Base-by-base conservation (phyloP, 202 grass and related monocot genomes). In the Brachypodium distachyon region DNA sequence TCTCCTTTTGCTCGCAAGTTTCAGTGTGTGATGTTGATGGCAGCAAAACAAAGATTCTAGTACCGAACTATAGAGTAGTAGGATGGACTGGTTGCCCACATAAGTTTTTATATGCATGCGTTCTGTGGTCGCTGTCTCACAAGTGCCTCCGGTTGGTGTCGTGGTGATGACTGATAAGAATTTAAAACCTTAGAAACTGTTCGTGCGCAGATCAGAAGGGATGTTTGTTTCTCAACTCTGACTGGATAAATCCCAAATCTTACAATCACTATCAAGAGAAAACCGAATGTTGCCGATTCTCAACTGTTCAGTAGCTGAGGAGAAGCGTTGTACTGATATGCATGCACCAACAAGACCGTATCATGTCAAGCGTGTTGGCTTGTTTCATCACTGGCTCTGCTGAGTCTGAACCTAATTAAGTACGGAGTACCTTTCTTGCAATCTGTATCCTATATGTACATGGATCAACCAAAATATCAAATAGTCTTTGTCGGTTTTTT, bases 331-430 rank as follows among this genome's bases (percentile, higher is more conserved):
- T 55, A 34, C 26, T 21, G 22, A 78, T 49, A 53, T 66, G 16
- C 23, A 29, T 9, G 34, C 61, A 54, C 48, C 47, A 57, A 27
- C 23, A 5, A 38, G 6, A 46, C 50, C 44, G 51, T 9, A 36
- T 60, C 60, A 67, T 57, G 40, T 67, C 39, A 17, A 38, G 19
- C 55, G 17, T 10, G 49, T 67, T 85, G 68, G 32, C 5, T 22
- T 51, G 83, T 67, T 85, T 80, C 50, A 59, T 80, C 59, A 13
- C 13, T 6, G 32, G 41, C 12, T 48, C 37, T 56, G 40, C 83
- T 74, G 49, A 58, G 36, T 50, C 58, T 79, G 16, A 25, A 72
- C 46, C 32, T 28, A 27, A 36, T 3, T 34, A 37, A 34, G 29
- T 61, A 56, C 25, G 25, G 0, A 6, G 29, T 31, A 40, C 43